These are phyloP conservation scores for Dalbergia oliveri DNA, from an alignment of 306 rosid species.

Conservation along the genomic window DNA sequence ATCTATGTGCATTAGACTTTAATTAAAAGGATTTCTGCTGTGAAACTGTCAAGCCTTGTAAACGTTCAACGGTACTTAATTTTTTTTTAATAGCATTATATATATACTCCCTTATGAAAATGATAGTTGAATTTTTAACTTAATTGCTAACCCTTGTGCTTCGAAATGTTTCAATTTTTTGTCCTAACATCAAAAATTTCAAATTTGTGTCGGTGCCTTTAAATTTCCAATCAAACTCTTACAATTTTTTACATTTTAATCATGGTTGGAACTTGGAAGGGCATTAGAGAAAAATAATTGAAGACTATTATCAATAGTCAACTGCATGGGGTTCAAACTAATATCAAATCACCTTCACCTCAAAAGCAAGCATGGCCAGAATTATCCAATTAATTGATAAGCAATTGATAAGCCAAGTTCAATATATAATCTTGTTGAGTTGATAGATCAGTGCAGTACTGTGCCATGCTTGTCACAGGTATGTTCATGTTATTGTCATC, in stretches of 20 bases:
- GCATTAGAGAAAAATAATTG: not conserved
- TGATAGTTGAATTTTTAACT: too few relatives aligned
- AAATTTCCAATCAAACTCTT: not conserved
- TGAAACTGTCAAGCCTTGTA: too few relatives aligned
- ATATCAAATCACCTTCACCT: not conserved
- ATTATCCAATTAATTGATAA: not conserved
- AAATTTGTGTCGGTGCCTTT: not conserved
- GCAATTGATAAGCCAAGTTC: not conserved
- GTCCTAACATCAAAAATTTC: not conserved
- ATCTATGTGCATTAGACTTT: too few relatives aligned
- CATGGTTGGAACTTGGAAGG: not conserved
- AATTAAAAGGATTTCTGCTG: not conserved
- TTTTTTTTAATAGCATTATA: too few relatives aligned
- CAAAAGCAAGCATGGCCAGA: not conserved
- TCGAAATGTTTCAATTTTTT: not conserved
- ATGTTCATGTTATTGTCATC: not conserved
- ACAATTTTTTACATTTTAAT: too few relatives aligned
- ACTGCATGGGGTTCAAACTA: not conserved
- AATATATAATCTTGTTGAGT: not conserved
- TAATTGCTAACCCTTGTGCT: not conserved
- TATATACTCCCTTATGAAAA: too few relatives aligned
- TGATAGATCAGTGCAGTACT: not conserved
- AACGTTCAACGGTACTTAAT: too few relatives aligned
- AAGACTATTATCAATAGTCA: not conserved
- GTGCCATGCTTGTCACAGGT: slow-evolving; percentile 4